Percentiles rank a stretch among this genome's conserved stretches.
These are phyloP conservation scores for Pseudozyma flocculosa DNA, from an alignment of 1,284 basidiomycete genomes.

Conservation along the genomic window DNA sequence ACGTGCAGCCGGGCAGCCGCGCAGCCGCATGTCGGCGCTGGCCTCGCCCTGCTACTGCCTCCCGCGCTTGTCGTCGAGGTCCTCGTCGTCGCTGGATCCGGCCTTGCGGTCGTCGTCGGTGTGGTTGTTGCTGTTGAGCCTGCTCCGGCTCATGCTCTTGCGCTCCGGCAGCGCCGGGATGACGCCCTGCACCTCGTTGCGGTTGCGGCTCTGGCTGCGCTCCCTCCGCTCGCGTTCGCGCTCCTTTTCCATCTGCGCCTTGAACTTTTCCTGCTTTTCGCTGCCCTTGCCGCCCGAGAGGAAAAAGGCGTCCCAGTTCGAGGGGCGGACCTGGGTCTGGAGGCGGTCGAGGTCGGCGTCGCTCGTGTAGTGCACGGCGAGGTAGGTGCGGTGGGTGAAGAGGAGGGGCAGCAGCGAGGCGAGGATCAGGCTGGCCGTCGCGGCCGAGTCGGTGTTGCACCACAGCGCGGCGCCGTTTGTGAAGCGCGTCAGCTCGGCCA, in stretches of 20 bases:
- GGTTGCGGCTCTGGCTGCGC: background rate
- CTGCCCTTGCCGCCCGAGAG: background rate
- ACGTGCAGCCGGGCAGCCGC: too few relatives aligned
- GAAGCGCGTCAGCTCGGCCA: background rate
- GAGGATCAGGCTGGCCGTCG: background rate
- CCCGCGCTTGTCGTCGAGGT: too few relatives aligned
- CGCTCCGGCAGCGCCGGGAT: background rate
- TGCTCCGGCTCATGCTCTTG: too few relatives aligned
- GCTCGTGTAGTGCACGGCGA: constrained; percentile 63
- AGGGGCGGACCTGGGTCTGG: constrained; percentile 54
- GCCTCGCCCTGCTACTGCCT: too few relatives aligned
- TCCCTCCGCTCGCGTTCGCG: background rate
- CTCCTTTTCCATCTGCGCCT: background rate
- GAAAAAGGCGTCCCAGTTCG: background rate
- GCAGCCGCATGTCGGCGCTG: too few relatives aligned
- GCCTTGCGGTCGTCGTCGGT: too few relatives aligned
- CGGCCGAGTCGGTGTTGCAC: background rate
- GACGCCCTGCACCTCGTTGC: background rate
- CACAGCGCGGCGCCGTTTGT: background rate
- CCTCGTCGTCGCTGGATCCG: too few relatives aligned
- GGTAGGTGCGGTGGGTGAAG: background rate
- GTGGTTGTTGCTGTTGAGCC: too few relatives aligned
- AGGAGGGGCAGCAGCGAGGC: background rate
- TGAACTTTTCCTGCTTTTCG: constrained; percentile 2
- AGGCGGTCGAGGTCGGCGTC: constrained; percentile 70